These are phyloP conservation scores for Colletotrichum sansevieriae DNA, from an alignment of 2,329 filamentous ascomycete species.

Conservation along the genomic window DNA sequence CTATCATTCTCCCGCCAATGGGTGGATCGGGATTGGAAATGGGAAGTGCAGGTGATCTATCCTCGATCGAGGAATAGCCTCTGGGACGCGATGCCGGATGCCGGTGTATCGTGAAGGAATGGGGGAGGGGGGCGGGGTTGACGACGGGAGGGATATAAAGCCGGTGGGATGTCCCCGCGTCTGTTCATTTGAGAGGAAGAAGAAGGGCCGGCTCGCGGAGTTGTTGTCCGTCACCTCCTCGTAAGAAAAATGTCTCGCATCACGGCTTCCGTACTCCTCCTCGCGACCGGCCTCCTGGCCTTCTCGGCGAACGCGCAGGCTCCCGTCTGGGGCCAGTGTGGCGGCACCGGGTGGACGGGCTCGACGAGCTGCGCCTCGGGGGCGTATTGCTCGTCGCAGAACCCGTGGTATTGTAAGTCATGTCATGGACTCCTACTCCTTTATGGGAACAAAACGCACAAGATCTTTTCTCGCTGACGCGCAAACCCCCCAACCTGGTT, in stretches of 20 bases:
- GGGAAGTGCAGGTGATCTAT: not conserved
- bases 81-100: not conserved
- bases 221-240: not conserved
- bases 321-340: slow-evolving; percentile 54
- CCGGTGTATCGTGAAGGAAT: not conserved
- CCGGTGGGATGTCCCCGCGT: not conserved
- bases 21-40: not conserved
- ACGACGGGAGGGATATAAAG: slow-evolving; percentile 6
- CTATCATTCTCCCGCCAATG: slow-evolving; percentile 37
- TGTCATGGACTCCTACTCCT: not conserved
- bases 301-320: slow-evolving; percentile 29
- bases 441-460: too few species aligned
- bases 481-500: too few species aligned
- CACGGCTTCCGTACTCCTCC: slow-evolving; percentile 11
- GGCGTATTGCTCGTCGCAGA: slow-evolving; percentile 52
- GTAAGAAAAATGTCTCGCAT: slow-evolving; percentile 31
- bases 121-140: not conserved
- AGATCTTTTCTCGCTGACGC: too few species aligned
- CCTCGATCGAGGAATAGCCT: not conserved
- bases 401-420: slow-evolving; percentile 64
- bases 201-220: too few species aligned
- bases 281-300: slow-evolving; percentile 12
- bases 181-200: too few species aligned
- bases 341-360: slow-evolving; percentile 55
- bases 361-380: slow-evolving; percentile 56